Base-by-base conservation (phyloP, 2,329 filamentous ascomycete genomes). In the Penicillium sumatraense region DNA sequence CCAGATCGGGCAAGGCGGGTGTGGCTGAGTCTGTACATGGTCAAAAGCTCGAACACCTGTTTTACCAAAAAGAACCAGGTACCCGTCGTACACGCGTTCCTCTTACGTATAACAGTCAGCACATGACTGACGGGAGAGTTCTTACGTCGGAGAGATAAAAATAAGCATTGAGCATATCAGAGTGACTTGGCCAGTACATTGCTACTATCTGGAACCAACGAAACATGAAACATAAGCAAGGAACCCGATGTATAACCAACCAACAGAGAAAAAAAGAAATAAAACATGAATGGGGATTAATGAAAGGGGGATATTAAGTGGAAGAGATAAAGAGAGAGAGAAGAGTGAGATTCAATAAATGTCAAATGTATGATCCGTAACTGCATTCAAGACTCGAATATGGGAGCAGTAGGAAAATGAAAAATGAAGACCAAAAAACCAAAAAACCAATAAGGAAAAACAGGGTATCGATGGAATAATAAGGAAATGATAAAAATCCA, bases 391-490 rank as follows among this genome's bases (percentile, higher is more conserved):
- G 9, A 33, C 42, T 20, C 42, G 18, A 23, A 16, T 13, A 31
- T 27, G 13, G 42, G 41, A 29, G 23, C 21, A 14, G 11, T 10
- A 44, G 3, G 3, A 44, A 46, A 45, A 57, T 45, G 56, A 46
- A 56, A 54, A 54, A 57, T 54, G 48, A 54, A 60, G 59, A 66
- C 59, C 53, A 55, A 61, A 49, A 23, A n/a, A 48, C 54, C 44
- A 59, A 45, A 58, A 54, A 53, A 59, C 54, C 45, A 51, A 45
- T 61, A 68, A 62, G 63, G 51, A 59, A 59, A 66, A 59, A 62
- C 52, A 66, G 69, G 69, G 69, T 72, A 72, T 72, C 69, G 68
- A 70, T 64, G 61, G 59, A 63, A 62, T 59, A 60, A 61, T 49
- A 60, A 56, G 60, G 23, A 35, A 20, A 44, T 40, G 26, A 44